Evolutionary conservation across 768 basidiomycete genomes (phyloP), one percentile per base, ranked within the genome.

Genomic region (Tricholoma sp.): DNA sequence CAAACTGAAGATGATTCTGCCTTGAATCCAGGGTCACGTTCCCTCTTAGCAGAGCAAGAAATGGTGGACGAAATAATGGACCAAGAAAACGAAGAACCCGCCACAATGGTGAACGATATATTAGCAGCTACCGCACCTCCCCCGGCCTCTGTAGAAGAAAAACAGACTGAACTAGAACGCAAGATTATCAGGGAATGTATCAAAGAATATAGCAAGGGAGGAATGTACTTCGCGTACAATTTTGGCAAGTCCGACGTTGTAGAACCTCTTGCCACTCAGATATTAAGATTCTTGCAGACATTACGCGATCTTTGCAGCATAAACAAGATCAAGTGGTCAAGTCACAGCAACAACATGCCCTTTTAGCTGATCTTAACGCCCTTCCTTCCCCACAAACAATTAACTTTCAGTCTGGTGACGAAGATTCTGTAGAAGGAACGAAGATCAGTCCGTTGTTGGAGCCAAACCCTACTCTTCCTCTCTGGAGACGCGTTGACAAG

Each of bases 401-500:
- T 16, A 51, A 60, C 58, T 52, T 63, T n/a, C 53, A 63, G 12
- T 56, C 60, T 4, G 67, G 52, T 4, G 19, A 43, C 8, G 43
- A 57, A 2, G 49, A 43, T 21, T 56, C 57, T 6, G 58, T 61
- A 3, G 63, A 63, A 31, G 59, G 70, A 34, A 74, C 69, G 49
- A 76, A 74, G 21, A 71, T 79, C 8, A 79, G 84, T 57, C 73
- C 78, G 3, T 71, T 88, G 51, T 76, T 78, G 11, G 94, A 97
- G 68, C 91, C 93, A 0, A 79, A 83, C 59, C 75, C 87, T 0
- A 84, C 83, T 0, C 78, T 95, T 12, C 95, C 97, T 0, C 78
- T 98, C 3, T 98, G 96, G 94, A 81, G 94, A 24, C 78, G 94
- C 11, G 91, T 94, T 0, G 92, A 98, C 63, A 80, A 81, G 49